These are phyloP conservation scores for Zopfia rhizophila DNA, from an alignment of 2,329 filamentous ascomycete genomes.

Conservation along the genomic window DNA sequence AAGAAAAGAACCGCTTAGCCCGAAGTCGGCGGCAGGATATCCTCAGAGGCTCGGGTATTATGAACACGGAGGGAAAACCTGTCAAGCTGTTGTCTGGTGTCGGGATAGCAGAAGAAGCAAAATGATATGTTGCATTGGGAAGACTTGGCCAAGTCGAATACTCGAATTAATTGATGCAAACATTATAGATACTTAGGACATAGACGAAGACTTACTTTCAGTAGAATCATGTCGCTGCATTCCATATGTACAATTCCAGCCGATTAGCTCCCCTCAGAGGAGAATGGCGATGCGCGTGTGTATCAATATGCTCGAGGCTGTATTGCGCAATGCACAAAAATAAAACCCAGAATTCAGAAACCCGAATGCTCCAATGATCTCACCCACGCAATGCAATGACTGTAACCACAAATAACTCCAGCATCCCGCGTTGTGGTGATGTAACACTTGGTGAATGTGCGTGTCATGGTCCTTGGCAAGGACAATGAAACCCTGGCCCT, in stretches of 20 bases:
- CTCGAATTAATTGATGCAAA: slow-evolving; percentile 1
- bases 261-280: slow-evolving; percentile 12
- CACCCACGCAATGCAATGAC: slow-evolving; percentile 45
- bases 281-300: slow-evolving; percentile 25
- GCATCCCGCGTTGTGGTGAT: slow-evolving; percentile 19
- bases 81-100: too few species aligned
- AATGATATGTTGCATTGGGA: too few species aligned
- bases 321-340: slow-evolving; percentile 19
- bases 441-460: neutral
- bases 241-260: slow-evolving; percentile 27
- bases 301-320: slow-evolving; percentile 25
- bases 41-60: too few species aligned
- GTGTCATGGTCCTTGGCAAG: neutral
- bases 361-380: slow-evolving; percentile 39
- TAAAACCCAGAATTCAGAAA: slow-evolving; percentile 20
- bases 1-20: too few species aligned
- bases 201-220: neutral
- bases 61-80: too few species aligned
- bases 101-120: too few species aligned
- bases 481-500: neutral
- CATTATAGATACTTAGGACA: too few species aligned
- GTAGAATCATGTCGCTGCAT: slow-evolving; percentile 13
- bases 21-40: too few species aligned
- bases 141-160: too few species aligned
- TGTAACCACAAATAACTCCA: slow-evolving; percentile 31